Evolutionary conservation across 305 asterid genomes (phyloP), one percentile per base, ranked within the genome.

Genomic region (Rubia balearica): DNA sequence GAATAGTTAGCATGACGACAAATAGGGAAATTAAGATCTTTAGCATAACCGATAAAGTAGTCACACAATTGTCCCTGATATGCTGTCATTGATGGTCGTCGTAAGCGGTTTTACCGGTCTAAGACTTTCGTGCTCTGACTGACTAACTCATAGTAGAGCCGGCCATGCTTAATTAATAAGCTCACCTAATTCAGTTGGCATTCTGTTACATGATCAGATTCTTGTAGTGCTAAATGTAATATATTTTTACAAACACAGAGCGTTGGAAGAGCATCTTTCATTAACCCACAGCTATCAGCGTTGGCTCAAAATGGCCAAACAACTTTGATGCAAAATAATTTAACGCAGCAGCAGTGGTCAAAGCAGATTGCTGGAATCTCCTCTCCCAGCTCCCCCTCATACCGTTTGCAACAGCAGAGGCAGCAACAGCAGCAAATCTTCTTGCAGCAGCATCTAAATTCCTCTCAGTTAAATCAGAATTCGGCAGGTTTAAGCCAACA

Each of bases 321-420:
- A 17, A 83, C 95, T 74, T 36, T 86, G 82, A 77, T 89, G 83
- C 96, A 88, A 81, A 94, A 83, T 69, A 71, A 88, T 70, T 66
- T 87, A 65, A 73, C 90, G 71, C 97, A 85, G 77, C 96, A 89
- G 76, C 97, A 91, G 85, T 91, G 96, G 96, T 78, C 89, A 76
- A 94, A 94, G 81, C 96, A 89, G 78, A 81, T 88, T 72, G 84
- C 96, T 19, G 74, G 85, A 0, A 85, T 91, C 43, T 76, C 96
- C 57, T 82, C 96, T 22, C 90, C 95, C 70, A 88, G 85, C 79
- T 84, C 95, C 68, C 61, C 94, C 61, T 80, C 96, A 63, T 71
- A 71, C 51, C 96, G 91, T 76, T 82, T 89, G 70, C 96, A 86
- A 78, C 92, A 80, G 77, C 88, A 80, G 38, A 71, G 85, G 74